These are phyloP conservation scores for Lactifluus piperatus DNA, from an alignment of 768 basidiomycete species.

Conservation along the genomic window DNA sequence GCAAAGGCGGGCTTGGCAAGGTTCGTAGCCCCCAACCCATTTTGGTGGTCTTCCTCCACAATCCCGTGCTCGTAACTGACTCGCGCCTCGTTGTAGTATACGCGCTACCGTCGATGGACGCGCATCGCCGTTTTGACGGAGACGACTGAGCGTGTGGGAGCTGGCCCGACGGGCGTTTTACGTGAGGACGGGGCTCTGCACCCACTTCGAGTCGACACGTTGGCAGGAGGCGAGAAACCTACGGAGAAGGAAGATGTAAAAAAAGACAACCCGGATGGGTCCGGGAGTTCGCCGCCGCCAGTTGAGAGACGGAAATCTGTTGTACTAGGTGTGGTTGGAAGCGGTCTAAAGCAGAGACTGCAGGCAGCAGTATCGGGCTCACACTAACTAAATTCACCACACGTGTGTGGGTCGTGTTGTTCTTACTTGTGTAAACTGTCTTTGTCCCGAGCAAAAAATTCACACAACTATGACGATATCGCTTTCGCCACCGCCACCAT, in stretches of 20 bases:
- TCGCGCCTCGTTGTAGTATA: conserved; percentile 51
- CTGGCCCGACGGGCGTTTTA: conserved; percentile 25
- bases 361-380: conserved; percentile 13
- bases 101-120: conserved; percentile 79
- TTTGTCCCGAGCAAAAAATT: too few species aligned
- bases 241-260: not conserved
- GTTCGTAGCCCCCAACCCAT: conserved; percentile 29
- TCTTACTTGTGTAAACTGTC: conserved; percentile 3
- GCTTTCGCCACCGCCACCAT: too few species aligned
- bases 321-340: conserved; percentile 8
- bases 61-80: not conserved
- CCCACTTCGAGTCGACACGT: not conserved
- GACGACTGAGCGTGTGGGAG: conserved; percentile 47
- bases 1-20: conserved; percentile 82
- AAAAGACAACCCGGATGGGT: not conserved
- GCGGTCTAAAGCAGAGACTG: conserved; percentile 11
- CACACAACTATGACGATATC: too few species aligned
- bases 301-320: not conserved
- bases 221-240: not conserved
- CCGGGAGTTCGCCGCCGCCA: not conserved
- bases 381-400: not conserved
- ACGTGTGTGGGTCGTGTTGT: not conserved
- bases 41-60: not conserved
- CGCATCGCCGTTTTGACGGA: conserved; percentile 74
- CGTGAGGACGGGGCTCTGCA: conserved; percentile 16